Percentiles rank a stretch among this genome's conserved stretches.
Conservation (phyloP, 169 alveolate species). For the Plasmodium gonderi region DNA sequence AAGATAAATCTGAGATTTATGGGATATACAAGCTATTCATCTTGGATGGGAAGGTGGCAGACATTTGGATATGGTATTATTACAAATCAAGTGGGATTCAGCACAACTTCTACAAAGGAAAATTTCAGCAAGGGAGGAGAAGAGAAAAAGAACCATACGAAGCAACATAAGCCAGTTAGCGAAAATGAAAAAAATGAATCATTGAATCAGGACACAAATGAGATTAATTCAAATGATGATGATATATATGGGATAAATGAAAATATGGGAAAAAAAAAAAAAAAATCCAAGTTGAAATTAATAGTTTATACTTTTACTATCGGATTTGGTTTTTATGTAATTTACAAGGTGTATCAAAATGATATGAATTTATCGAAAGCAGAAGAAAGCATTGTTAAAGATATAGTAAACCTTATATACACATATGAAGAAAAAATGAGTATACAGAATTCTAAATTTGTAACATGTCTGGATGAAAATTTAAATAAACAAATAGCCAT, state of each 20-base stretch:
- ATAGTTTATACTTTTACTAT: not conserved
- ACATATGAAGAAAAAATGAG: conserved; percentile 62
- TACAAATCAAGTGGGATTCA: not conserved
- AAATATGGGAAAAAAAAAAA: conserved; percentile 7
- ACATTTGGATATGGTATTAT: not conserved
- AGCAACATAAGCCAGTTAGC: not conserved
- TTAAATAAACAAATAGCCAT: conserved; percentile 59
- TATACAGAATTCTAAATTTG: conserved; percentile 40
- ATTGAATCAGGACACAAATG: not conserved
- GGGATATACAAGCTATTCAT: too few relatives aligned
- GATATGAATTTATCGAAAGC: conserved; percentile 72
- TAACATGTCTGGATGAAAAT: conserved; percentile 54
- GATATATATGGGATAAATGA: not conserved
- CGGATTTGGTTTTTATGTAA: conserved; percentile 9
- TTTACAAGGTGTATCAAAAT: conserved; percentile 51
- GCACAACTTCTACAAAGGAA: not conserved
- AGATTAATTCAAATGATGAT: not conserved
- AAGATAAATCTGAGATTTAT: too few relatives aligned
- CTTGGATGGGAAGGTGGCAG: not conserved
- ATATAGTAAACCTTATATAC: conserved; percentile 20
- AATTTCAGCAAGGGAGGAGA: not conserved
- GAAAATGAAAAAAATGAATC: not conserved
- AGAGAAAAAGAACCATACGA: not conserved
- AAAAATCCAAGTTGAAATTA: conserved; percentile 39
- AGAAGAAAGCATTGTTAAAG: conserved; percentile 57